Evolutionary conservation across 2,329 filamentous ascomycete genomes (phyloP), one percentile per base, ranked within the genome.

Genomic region (Didymellaceae sp.): DNA sequence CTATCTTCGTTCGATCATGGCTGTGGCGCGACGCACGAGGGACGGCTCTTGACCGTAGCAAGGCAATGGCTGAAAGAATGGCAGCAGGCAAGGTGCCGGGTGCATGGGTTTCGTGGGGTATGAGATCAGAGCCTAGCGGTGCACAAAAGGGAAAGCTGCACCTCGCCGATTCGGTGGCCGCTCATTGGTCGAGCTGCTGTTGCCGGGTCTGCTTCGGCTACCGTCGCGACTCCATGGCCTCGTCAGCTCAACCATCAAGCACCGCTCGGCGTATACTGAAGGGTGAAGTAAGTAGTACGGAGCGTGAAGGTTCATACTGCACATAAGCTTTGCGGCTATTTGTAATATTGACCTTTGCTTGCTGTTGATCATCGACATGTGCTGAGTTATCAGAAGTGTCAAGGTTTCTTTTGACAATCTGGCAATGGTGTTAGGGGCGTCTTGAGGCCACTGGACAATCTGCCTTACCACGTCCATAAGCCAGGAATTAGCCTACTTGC

Each of bases 1-100:
- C 57, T 74, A 74, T 72, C 69, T 68, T 61, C 59, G 65, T 61
- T 71, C 63, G 70, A 66, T 67, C 72, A 73, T 73, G 70, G 64
- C 67, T 72, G 64, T 62, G 53, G 54, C 56, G 58, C 55, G 58
- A 54, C 57, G 58, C 64, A 57, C 59, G 48, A 57, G 49, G 52
- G 54, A 54, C 45, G 48, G 55, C 51, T 60, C 52, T 58, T 53
- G 58, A 50, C 52, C 51, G 58, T 58, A 59, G 52, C 54, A 25
- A 59, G 48, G 45, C 9, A 33, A 25, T 18, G 26, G 44, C 44
- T 32, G 35, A 14, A 26, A 16, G 22, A 59, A 62, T 57, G 53
- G 52, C 54, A 26, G 49, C 43, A 58, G 37, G 61, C 41, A 52
- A 47, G 38, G 56, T 30, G 31, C 31, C 53, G 42, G 56, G 46